Evolutionary conservation across 805 yeast genomes (phyloP), one percentile per base, ranked within the genome.

Genomic region (Yamadazyma kitorensis): DNA sequence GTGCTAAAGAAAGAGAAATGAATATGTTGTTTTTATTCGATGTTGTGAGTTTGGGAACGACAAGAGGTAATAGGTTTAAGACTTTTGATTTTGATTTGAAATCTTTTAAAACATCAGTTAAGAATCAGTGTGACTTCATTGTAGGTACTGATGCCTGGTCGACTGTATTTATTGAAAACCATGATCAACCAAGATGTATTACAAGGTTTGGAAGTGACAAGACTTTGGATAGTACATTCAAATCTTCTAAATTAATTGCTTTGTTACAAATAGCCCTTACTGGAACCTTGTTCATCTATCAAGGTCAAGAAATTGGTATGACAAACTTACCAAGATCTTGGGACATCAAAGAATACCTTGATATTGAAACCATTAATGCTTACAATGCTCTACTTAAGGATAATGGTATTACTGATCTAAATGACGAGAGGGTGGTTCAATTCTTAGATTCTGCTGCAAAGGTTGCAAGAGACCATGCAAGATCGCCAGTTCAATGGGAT

Each of bases 271-370:
- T 61, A 11, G 48, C 77, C 11, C 60, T 74, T 42, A 68, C 76
- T 17, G 81, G 82, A 29, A 74, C 82, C 10, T 52, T 74, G 33
- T 77, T 64, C 54, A 55, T 77, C 20, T 77, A 75, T 55, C 81
- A 77, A 52, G 82, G 82, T 33, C 82, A 77, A 51, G 82, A 77
- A 47, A 57, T 77, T 41, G 82, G 78, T 21, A 71, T 70, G 72
- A 64, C 67, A 34, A 76, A 76, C 47, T 52, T 74, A 21, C 65
- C 74, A 17, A 46, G 55, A 33, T 48, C 51, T 26, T 74, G 78
- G 78, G 58, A 61, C 14, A 55, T 74, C 34, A 60, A 57, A 11
- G 76, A 74, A 48, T 76, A 74, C 55, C 52, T 59, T 42, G 82
- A 76, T 47, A 66, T 76, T 40, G 67, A 70, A 40, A 58, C 74